phyloP scores from a whole-genome alignment of 2,329 filamentous ascomycete genomes.

The Cercospora sojina region DNA sequence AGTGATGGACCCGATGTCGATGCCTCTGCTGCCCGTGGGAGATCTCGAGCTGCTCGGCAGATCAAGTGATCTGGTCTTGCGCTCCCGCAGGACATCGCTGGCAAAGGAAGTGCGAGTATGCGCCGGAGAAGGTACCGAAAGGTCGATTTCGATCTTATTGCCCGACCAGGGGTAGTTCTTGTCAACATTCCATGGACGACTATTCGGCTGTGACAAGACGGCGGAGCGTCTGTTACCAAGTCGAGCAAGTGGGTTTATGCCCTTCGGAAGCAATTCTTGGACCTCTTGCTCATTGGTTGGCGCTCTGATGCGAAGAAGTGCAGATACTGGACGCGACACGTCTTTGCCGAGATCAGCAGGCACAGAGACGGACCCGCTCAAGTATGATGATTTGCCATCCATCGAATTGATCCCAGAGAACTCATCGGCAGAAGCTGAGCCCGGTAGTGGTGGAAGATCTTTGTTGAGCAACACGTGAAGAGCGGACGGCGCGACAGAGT shows the following conservation, averaged over 20 bases:
- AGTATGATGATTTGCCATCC: conserved; percentile 32
- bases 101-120: conserved; percentile 35
- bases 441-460: conserved; percentile 40
- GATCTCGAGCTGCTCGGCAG: conserved; percentile 16
- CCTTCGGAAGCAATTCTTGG: conserved; percentile 33
- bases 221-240: conserved; percentile 35
- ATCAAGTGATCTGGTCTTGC: conserved; percentile 33
- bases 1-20: conserved; percentile 37
- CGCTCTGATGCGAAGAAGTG: conserved; percentile 32
- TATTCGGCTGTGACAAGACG: conserved; percentile 39
- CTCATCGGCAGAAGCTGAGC: conserved; percentile 31
- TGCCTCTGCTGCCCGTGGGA: conserved; percentile 29
- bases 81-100: conserved; percentile 32
- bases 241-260: conserved; percentile 38
- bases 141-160: conserved; percentile 42
- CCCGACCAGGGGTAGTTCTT: conserved; percentile 50
- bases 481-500: conserved; percentile 32
- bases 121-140: conserved; percentile 39
- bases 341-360: conserved; percentile 33
- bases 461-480: conserved; percentile 34
- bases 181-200: conserved; percentile 50
- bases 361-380: conserved; percentile 37
- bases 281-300: conserved; percentile 38
- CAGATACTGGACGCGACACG: conserved; percentile 32
- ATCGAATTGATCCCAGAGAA: conserved; percentile 27